phyloP scores from a whole-genome alignment of 2,329 filamentous ascomycete species.

The Phyllosticta citrichinensis region DNA sequence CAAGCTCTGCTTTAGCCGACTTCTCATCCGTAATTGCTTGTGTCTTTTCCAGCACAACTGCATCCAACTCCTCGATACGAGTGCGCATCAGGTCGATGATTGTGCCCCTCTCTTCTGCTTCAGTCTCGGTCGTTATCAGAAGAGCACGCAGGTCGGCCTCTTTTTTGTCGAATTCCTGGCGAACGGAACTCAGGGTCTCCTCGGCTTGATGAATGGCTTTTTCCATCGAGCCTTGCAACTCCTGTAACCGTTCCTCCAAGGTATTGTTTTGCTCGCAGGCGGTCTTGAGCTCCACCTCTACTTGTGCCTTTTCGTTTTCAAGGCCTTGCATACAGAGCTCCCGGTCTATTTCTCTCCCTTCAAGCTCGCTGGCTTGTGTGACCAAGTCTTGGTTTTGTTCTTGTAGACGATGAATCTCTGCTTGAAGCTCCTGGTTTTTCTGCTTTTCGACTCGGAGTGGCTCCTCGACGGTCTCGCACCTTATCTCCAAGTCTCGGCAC shows the following conservation, averaged over 20 bases:
- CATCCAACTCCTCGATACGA: conserved; percentile 2
- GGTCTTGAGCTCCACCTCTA: conserved; percentile 27
- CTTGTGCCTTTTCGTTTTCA: conserved; percentile 30
- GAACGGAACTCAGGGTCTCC: conserved; percentile 16
- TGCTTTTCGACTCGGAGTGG: conserved; percentile 40
- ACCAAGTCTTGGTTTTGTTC: conserved; percentile 27
- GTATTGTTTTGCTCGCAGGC: conserved; percentile 30
- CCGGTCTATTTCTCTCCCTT: conserved; percentile 27
- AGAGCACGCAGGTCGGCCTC: conserved; percentile 29
- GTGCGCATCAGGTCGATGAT: conserved; percentile 2
- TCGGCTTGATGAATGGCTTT: conserved; percentile 25
- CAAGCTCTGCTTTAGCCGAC: conserved; percentile 20
- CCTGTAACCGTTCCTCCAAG: conserved; percentile 24
- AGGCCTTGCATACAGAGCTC: conserved; percentile 28
- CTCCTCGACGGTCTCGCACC: conserved; percentile 45
- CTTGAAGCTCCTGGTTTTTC: conserved; percentile 24
- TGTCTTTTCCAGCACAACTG: neutral
- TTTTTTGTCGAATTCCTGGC: conserved; percentile 18
- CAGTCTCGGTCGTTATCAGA: conserved; percentile 33
- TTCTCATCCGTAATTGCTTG: conserved; percentile 10
- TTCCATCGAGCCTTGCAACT: conserved; percentile 27
- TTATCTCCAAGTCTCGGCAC: conserved; percentile 46
- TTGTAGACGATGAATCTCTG: conserved; percentile 22
- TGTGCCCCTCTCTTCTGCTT: conserved; percentile 24
- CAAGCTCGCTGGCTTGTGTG: conserved; percentile 24